Evolutionary conservation across 2,329 filamentous ascomycete genomes (phyloP), one percentile per base, ranked within the genome.

Genomic region (Onygenales sp.): DNA sequence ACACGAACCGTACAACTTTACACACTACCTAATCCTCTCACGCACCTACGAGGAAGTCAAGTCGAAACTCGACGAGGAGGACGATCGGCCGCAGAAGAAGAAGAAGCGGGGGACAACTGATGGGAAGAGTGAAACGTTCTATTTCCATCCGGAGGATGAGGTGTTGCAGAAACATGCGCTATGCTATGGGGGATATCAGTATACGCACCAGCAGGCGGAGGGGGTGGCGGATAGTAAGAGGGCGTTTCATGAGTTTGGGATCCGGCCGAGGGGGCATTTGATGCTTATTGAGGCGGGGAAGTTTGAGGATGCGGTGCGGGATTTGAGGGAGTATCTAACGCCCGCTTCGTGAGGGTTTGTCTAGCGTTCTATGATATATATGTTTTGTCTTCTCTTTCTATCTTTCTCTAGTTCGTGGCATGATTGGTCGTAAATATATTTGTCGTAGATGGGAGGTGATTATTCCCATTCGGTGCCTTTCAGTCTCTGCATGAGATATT

Each of bases 111-210:
- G 71, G 56, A 66, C 60, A 0, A 64, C 57, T 2, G 66, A 64
- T 44, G 67, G 58, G 55, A 76, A 78, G 50, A 72, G 76, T 7
- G 80, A 86, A 62, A 76, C 81, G 36, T 95, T 90, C 72, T 94
- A 91, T 72, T 98, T 97, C 76, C 93, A 98, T 68, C 86, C 90
- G 0, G 93, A 98, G 72, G 93, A 98, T 65, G 93, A 97, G 75
- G 81, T 92, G 50, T 73, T 96, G 63, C 83, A 93, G 59, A 83
- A 83, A 65, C 80, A 92, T 71, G 87, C 89, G 2, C 57, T 82
- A 41, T 89, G 82, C 11, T 76, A 80, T 58, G 86, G 84, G 31
- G 82, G 78, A 50, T 95, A 85, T 66, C 80, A 86, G 14, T 95
- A 90, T 69, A 86, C 85, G 46, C 92, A 87, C 68, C 83, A 89